phyloP scores from a whole-genome alignment of 1,284 basidiomycete genomes.

The Apiotrichum sp. region DNA sequence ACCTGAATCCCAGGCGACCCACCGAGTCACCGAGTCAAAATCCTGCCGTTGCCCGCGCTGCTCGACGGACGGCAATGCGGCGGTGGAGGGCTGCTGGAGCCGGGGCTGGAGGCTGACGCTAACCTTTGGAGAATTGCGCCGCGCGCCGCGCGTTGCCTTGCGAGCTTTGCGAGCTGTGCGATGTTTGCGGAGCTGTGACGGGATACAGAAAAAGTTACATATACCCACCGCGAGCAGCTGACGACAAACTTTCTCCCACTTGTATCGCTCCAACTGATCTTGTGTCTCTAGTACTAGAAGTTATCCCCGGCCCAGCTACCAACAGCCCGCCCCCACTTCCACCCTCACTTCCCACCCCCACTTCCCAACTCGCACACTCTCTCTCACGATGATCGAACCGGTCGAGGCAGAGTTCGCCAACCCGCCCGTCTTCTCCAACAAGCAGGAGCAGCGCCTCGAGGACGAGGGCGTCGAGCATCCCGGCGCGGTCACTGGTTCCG shows the following conservation, averaged over 20 bases:
- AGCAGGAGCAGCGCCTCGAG: slow-evolving; percentile 22
- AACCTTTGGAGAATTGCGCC: too few relatives aligned
- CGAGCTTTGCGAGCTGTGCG: too few relatives aligned
- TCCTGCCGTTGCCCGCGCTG: too few relatives aligned
- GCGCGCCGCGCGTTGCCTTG: too few relatives aligned
- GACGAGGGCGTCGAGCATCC: slow-evolving; percentile 25
- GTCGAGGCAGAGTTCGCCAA: slow-evolving; percentile 35
- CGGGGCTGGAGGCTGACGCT: too few relatives aligned
- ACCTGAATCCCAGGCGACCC: too few relatives aligned
- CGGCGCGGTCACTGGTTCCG: slow-evolving; percentile 2
- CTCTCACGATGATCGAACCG: slow-evolving; percentile 29
- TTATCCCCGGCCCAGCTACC: neutral
- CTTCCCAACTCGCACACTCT: neutral
- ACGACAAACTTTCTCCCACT: neutral
- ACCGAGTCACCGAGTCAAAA: too few relatives aligned
- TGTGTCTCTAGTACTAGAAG: neutral
- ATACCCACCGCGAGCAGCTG: neutral
- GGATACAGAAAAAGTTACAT: neutral
- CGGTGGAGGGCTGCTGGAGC: too few relatives aligned
- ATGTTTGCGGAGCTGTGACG: too few relatives aligned
- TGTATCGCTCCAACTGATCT: neutral
- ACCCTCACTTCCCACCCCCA: neutral
- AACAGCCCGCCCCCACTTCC: neutral
- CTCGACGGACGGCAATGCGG: too few relatives aligned
- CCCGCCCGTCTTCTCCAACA: slow-evolving; percentile 30